Evolutionary conservation across 495 filamentous ascomycete species (phyloP).

Genomic region (Aspergillus biplanus): DNA sequence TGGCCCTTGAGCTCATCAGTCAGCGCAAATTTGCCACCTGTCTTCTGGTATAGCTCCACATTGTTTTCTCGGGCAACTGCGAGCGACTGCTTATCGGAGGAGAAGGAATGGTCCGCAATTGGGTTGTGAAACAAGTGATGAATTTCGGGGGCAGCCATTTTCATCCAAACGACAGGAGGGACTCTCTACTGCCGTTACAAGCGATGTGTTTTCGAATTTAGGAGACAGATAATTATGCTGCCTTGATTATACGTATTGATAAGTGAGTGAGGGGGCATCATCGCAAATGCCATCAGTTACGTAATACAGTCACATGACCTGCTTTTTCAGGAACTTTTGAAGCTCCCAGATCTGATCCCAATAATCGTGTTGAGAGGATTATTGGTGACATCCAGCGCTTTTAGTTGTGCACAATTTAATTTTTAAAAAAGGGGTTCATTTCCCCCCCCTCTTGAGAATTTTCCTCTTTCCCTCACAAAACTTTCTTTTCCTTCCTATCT

Average conservation of each 20-base stretch:
- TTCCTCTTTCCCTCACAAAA: not conserved
- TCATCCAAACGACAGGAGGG: slow-evolving; percentile 82
- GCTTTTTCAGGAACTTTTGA: not conserved
- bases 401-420: no score
- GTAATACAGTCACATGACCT: not conserved
- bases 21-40: slow-evolving; percentile 76
- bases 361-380: not conserved
- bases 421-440: not conserved
- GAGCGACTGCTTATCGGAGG: slow-evolving; percentile 82
- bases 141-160: slow-evolving; percentile 84
- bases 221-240: not conserved
- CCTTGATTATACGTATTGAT: not conserved
- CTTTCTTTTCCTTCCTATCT: not conserved
- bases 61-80: slow-evolving; percentile 89
- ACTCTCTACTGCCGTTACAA: slow-evolving; percentile 92
- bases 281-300: not conserved
- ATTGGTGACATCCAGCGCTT: no score
- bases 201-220: slow-evolving; percentile 3
- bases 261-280: not conserved
- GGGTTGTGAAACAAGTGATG: slow-evolving; percentile 97
- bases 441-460: not conserved
- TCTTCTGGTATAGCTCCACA: slow-evolving; percentile 83
- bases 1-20: slow-evolving; percentile 93
- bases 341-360: not conserved
- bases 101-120: slow-evolving; percentile 98